Conservation (phyloP, 495 filamentous ascomycete species). For the Jackrogersella minutella region DNA sequence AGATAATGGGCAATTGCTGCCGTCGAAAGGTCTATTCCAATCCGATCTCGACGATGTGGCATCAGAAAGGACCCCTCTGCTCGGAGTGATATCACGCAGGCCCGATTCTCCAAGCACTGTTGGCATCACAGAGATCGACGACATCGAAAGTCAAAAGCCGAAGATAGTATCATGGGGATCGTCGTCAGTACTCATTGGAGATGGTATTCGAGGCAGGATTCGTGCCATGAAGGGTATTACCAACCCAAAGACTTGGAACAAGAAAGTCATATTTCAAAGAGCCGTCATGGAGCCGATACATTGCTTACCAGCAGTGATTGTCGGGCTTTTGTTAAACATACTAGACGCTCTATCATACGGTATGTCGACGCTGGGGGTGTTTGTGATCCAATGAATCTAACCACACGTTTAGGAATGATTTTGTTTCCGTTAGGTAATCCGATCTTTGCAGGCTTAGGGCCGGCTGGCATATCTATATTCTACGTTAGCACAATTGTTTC, state of each 20-base stretch:
- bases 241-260: slow-evolving; percentile 78
- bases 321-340: slow-evolving; percentile 90
- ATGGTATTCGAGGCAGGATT: slow-evolving; percentile 18
- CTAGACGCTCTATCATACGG: slow-evolving; percentile 95
- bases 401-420: slow-evolving; percentile 74
- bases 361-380: slow-evolving; percentile 41
- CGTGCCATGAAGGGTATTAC: slow-evolving; percentile 35
- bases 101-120: slow-evolving; percentile 39
- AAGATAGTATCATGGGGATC: neutral
- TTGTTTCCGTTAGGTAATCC: slow-evolving; percentile 88
- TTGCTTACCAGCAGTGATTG: slow-evolving; percentile 82
- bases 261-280: slow-evolving; percentile 66
- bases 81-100: slow-evolving; percentile 41
- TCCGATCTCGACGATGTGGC: slow-evolving; percentile 19
- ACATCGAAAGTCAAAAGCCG: slow-evolving; percentile 55
- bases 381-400: slow-evolving; percentile 10
- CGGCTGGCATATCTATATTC: slow-evolving; percentile 97
- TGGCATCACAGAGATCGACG: slow-evolving; percentile 41
- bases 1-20: slow-evolving; percentile 15
- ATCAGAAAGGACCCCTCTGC: slow-evolving; percentile 50
- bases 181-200: slow-evolving; percentile 11
- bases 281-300: slow-evolving; percentile 70
- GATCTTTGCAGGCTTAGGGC: slow-evolving; percentile 81
- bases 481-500: slow-evolving; percentile 97
- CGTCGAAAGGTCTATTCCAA: slow-evolving; percentile 5